Evolutionary conservation across 2,329 filamentous ascomycete species (phyloP).

Genomic region (Dendryphion nanum): DNA sequence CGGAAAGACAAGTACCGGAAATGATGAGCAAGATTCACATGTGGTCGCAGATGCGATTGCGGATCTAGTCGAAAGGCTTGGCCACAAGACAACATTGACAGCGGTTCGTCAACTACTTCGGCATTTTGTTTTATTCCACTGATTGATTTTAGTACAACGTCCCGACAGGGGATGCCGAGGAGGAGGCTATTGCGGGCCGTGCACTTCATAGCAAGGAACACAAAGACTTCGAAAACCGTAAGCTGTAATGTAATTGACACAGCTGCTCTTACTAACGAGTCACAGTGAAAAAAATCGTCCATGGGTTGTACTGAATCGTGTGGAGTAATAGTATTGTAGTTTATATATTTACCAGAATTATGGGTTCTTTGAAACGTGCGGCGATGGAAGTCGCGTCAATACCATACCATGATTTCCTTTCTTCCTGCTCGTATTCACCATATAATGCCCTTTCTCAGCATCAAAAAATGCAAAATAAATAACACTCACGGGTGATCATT

Average conservation of each 20-base stretch:
- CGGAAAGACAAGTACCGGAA: conserved; percentile 41
- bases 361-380: too few relatives aligned
- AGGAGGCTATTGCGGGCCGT: conserved; percentile 34
- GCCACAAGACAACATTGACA: conserved; percentile 36
- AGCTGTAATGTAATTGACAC: too few relatives aligned
- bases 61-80: conserved; percentile 46
- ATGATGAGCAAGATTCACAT: conserved; percentile 44
- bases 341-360: too few relatives aligned
- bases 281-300: conserved; percentile 34
- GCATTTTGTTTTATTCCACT: conserved; percentile 6
- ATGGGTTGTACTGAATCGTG: conserved; percentile 25
- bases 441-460: too few relatives aligned
- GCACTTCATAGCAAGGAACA: conserved; percentile 37
- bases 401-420: too few relatives aligned
- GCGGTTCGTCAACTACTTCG: conserved; percentile 20
- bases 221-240: conserved; percentile 35
- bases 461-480: too few relatives aligned
- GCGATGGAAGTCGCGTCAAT: too few relatives aligned
- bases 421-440: too few relatives aligned
- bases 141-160: conserved; percentile 30
- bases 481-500: too few relatives aligned
- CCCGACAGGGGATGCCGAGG: conserved; percentile 34
- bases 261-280: too few relatives aligned
- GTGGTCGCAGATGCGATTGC: conserved; percentile 47
- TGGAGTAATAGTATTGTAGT: too few relatives aligned